Percentiles rank a stretch among this genome's conserved stretches.
These are phyloP conservation scores for Suhomyces anneliseae DNA, from an alignment of 1,139 yeast genomes.

Conservation along the genomic window DNA sequence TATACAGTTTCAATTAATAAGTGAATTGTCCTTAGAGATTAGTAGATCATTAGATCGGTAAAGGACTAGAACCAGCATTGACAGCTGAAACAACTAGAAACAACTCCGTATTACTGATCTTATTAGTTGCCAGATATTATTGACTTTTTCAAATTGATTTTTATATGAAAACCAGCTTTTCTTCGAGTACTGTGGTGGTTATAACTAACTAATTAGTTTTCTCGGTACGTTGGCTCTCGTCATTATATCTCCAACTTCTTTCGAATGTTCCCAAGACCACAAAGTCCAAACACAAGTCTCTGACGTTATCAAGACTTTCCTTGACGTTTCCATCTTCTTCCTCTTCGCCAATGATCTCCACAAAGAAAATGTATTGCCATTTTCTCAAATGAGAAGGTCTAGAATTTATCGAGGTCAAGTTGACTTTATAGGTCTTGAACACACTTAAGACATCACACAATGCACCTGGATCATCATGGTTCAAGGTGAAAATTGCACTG, in stretches of 20 bases:
- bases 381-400: conserved; percentile 64
- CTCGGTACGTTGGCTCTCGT: neutral
- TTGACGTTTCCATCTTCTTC: conserved; percentile 20
- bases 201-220: neutral
- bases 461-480: conserved; percentile 73
- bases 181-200: too few relatives aligned
- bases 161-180: too few relatives aligned
- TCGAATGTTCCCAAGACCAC: conserved; percentile 41
- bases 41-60: too few relatives aligned
- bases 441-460: conserved; percentile 64
- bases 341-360: conserved; percentile 53
- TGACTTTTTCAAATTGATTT: too few relatives aligned
- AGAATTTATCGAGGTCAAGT: conserved; percentile 70
- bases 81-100: too few relatives aligned
- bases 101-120: too few relatives aligned
- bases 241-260: conserved; percentile 30
- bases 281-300: conserved; percentile 29
- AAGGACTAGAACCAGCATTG: too few relatives aligned
- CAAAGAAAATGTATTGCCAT: conserved; percentile 85
- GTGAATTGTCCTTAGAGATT: too few relatives aligned
- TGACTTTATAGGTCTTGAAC: conserved; percentile 58
- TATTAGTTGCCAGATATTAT: too few relatives aligned
- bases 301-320: conserved; percentile 20
- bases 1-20: too few relatives aligned
- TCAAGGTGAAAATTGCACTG: conserved; percentile 64